Conservation (phyloP, 768 basidiomycete species). For the Kwoniella newhampshirensis region DNA sequence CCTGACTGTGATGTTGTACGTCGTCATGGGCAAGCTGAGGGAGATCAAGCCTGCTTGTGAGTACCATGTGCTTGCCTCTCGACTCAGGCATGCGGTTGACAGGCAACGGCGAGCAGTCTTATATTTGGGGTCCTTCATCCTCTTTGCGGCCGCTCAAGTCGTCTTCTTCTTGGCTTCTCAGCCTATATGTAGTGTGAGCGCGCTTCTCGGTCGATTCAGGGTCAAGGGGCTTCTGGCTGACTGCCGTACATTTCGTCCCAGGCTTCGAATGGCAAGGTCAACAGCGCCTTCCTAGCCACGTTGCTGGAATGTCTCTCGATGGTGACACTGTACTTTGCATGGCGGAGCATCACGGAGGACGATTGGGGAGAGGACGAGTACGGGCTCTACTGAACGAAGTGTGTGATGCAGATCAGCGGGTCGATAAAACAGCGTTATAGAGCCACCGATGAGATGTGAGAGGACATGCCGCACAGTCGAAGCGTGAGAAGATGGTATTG, state of each 20-base stretch:
- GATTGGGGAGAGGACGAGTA: constrained; percentile 35
- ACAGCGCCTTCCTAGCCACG: constrained; percentile 84
- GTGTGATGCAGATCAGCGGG: too few relatives aligned
- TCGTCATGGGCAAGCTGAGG: constrained; percentile 71
- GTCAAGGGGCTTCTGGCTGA: constrained; percentile 3
- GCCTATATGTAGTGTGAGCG: constrained; percentile 67
- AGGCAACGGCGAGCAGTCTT: constrained; percentile 57
- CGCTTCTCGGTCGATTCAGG: neutral
- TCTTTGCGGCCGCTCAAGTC: constrained; percentile 78
- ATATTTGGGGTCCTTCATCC: constrained; percentile 68
- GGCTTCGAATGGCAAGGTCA: constrained; percentile 64
- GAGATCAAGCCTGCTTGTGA: constrained; percentile 72
- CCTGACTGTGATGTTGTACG: constrained; percentile 72
- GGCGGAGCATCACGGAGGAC: constrained; percentile 79
- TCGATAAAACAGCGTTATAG: too few relatives aligned
- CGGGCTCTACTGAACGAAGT: constrained; percentile 2
- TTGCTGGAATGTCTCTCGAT: constrained; percentile 76
- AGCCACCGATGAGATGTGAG: too few relatives aligned
- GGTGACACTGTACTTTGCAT: constrained; percentile 69
- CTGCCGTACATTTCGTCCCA: constrained; percentile 7
- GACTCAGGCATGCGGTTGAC: neutral
- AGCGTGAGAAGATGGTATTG: too few relatives aligned
- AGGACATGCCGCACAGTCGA: too few relatives aligned
- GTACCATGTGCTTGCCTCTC: neutral
- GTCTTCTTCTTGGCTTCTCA: constrained; percentile 77